phyloP scores from a whole-genome alignment of 2,329 filamentous ascomycete genomes.

The Fusarium nelsonii region DNA sequence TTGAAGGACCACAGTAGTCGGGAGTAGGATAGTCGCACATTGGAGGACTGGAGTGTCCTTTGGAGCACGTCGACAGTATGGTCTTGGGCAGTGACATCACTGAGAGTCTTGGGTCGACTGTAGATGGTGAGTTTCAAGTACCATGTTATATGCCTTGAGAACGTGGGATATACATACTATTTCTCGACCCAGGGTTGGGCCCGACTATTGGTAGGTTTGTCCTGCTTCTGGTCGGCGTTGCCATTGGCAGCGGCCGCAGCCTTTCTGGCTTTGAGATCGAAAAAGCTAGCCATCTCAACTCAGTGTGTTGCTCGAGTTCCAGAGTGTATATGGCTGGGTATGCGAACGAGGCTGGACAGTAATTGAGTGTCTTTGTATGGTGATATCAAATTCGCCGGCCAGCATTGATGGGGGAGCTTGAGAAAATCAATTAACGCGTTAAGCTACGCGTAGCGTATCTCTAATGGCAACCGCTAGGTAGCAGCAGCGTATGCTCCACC shows the following conservation, averaged over 20 bases:
- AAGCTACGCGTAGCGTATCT: slow-evolving; percentile 39
- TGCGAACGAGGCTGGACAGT: neutral
- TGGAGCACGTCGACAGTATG: slow-evolving; percentile 95
- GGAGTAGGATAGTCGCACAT: slow-evolving; percentile 65
- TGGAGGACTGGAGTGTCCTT: slow-evolving; percentile 92
- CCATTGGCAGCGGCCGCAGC: slow-evolving; percentile 78
- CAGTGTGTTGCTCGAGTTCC: neutral
- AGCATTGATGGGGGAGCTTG: slow-evolving; percentile 25
- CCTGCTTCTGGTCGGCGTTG: slow-evolving; percentile 72
- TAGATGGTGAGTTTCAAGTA: slow-evolving; percentile 13
- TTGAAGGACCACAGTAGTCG: neutral
- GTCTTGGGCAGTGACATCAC: slow-evolving; percentile 96
- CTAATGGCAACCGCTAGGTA: slow-evolving; percentile 16
- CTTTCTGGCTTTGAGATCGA: slow-evolving; percentile 92
- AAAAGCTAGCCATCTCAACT: slow-evolving; percentile 84
- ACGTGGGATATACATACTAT: slow-evolving; percentile 75
- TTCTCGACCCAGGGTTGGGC: slow-evolving; percentile 97
- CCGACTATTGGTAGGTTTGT: slow-evolving; percentile 71
- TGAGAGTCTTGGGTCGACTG: slow-evolving; percentile 92
- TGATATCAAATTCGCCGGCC: slow-evolving; percentile 11
- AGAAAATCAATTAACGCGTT: slow-evolving; percentile 51
- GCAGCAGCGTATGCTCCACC: neutral
- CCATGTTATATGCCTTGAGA: neutral
- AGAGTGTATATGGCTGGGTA: neutral
- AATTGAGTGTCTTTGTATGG: neutral